Conservation (phyloP, 768 basidiomycete species). For the Boletales sp. region DNA sequence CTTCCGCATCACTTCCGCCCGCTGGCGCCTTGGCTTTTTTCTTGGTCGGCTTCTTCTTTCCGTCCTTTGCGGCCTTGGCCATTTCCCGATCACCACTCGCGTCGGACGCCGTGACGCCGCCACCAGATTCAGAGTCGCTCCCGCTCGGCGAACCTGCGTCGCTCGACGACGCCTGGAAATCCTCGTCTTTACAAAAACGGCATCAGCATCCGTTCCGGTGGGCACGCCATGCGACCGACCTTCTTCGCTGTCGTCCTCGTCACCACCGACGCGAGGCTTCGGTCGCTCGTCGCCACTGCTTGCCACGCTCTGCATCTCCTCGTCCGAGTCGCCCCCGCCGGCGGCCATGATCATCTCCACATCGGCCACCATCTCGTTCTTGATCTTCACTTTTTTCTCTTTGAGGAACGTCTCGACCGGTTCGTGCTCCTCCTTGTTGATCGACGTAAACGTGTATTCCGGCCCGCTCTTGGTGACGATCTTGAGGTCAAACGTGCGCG, state of each 20-base stretch:
- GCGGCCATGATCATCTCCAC: slow-evolving; percentile 70
- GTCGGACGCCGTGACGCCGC: slow-evolving; percentile 78
- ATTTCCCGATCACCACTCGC: slow-evolving; percentile 77
- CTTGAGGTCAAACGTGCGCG: slow-evolving; percentile 91
- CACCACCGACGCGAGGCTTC: slow-evolving; percentile 44
- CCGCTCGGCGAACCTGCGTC: slow-evolving; percentile 88
- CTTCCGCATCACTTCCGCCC: slow-evolving; percentile 39
- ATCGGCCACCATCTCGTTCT: slow-evolving; percentile 94
- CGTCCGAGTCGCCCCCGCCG: slow-evolving; percentile 65
- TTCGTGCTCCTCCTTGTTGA: slow-evolving; percentile 95
- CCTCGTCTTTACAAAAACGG: slow-evolving; percentile 57
- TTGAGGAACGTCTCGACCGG: slow-evolving; percentile 80
- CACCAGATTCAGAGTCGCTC: slow-evolving; percentile 57
- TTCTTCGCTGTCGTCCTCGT: slow-evolving; percentile 75
- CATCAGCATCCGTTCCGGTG: neutral
- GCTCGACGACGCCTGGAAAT: slow-evolving; percentile 83
- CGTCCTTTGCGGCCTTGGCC: slow-evolving; percentile 35
- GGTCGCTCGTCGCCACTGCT: slow-evolving; percentile 65
- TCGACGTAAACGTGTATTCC: slow-evolving; percentile 86
- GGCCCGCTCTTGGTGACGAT: slow-evolving; percentile 82
- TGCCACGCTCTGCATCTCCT: slow-evolving; percentile 79
- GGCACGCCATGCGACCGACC: slow-evolving; percentile 37
- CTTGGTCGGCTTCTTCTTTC: slow-evolving; percentile 35
- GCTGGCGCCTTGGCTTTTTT: slow-evolving; percentile 45
- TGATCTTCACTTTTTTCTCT: slow-evolving; percentile 88